Evolutionary conservation across 1,284 basidiomycete species (phyloP), one percentile per base, ranked within the genome.

Genomic region (Puccinia brachypodii): DNA sequence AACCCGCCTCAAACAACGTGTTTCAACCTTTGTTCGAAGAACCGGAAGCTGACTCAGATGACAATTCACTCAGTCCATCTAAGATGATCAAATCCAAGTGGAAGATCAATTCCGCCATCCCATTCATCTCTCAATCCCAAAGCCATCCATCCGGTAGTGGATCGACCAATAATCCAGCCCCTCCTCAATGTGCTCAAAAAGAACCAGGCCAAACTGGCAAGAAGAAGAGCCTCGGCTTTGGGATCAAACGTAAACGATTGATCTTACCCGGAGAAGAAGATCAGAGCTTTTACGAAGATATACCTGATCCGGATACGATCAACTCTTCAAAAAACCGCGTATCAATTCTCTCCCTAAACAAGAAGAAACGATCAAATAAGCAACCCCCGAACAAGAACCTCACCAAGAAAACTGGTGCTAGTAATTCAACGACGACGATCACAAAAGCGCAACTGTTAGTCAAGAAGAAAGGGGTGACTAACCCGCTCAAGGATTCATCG

Each of bases 21-120:
- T 81, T 81, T 28, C 44, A 31, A 40, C 71, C 68, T 40, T 60
- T 81, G 28, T 81, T 81, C 38, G 78, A 81, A 38, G 78, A 81
- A 19, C 71, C 40, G 38, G 53, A 60, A 31, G 50, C 3, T 22
- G 72, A 74, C n/a, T 40, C 53, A 42, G 50, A 58, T 42, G 40
- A 73, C 33, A 58, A 74, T 73, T 38, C 38, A 66, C 50, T 60
- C 25, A 81, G 71, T 56, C 78, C 78, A 6, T 74, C 72, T 2
- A 81, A 76, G 56, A 33, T 44, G 33, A 58, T 74, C 64, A 74
- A 64, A 28, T 58, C 68, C 9, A 76, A 81, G 74, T 66, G 68
- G 56, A 81, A 74, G n/a, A 74, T 60, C 16, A 47, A 56, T 11
- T 66, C 47, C 38, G 28, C 38, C 40, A 60, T 69, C 19, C 77